Conservation (phyloP, 2,329 filamentous ascomycete genomes). For the Arthroderma sp. region DNA sequence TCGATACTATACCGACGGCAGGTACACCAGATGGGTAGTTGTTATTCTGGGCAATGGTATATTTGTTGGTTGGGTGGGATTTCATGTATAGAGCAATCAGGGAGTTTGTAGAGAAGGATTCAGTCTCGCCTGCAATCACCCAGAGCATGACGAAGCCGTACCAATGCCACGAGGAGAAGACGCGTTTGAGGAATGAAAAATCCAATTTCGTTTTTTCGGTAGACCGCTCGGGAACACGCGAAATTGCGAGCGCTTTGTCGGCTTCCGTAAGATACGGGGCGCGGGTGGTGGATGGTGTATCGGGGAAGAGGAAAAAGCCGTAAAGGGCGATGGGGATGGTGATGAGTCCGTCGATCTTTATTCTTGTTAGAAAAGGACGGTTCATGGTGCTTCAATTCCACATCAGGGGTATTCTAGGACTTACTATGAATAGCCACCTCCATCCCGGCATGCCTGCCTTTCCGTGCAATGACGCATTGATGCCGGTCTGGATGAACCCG, state of each 20-base stretch:
- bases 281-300: conserved; percentile 23
- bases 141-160: conserved; percentile 26
- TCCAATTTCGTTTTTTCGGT: conserved; percentile 13
- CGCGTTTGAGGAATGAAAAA: conserved; percentile 17
- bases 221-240: conserved; percentile 17
- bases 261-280: conserved; percentile 22
- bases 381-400: background rate
- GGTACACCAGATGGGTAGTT: conserved; percentile 42
- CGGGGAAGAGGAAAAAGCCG: conserved; percentile 30
- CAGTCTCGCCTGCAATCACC: conserved; percentile 56
- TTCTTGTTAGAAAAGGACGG: background rate
- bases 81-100: conserved; percentile 42
- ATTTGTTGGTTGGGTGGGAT: conserved; percentile 30
- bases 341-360: conserved; percentile 26
- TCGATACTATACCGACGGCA: conserved; percentile 41
- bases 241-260: conserved; percentile 20
- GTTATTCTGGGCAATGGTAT: conserved; percentile 38
- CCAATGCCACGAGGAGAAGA: conserved; percentile 25
- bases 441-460: conserved; percentile 18
- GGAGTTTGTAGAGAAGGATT: conserved; percentile 55
- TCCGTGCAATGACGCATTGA: conserved; percentile 19
- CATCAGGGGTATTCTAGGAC: conserved; percentile 1
- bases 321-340: conserved; percentile 31
- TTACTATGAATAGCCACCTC: conserved; percentile 27
- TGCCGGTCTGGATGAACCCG: conserved; percentile 24